Evolutionary conservation across 2,329 filamentous ascomycete genomes (phyloP).

Genomic region (Hypoxylon sp.): DNA sequence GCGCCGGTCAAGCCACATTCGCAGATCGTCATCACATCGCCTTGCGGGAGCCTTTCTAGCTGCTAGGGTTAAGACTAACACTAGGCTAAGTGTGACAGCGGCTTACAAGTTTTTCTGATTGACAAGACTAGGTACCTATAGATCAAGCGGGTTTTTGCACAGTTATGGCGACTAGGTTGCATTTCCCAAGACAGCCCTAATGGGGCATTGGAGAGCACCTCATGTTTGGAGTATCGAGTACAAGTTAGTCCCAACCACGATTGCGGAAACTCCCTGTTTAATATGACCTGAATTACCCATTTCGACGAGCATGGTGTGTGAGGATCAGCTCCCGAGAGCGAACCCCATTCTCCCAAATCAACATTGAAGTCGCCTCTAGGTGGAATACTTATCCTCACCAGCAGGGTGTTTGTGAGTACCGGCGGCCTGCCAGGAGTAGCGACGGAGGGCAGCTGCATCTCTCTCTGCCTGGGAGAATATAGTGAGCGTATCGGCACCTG

Average conservation of each 20-base stretch:
- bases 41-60: conserved; percentile 30
- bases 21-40: conserved; percentile 41
- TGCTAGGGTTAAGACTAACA: conserved; percentile 28
- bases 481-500: conserved; percentile 28
- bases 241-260: background rate
- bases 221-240: background rate
- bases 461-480: conserved; percentile 28
- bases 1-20: conserved; percentile 40
- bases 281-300: background rate
- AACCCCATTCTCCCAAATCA: background rate
- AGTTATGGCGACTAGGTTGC: conserved; percentile 2
- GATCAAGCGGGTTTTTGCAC: conserved; percentile 13
- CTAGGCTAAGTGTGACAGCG: conserved; percentile 28
- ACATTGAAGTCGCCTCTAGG: conserved; percentile 11
- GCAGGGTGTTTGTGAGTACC: conserved; percentile 27
- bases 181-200: background rate
- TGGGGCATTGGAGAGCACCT: background rate
- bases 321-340: conserved; percentile 4
- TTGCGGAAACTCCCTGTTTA: background rate
- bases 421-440: conserved; percentile 34
- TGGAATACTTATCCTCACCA: conserved; percentile 18
- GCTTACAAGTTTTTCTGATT: conserved; percentile 12
- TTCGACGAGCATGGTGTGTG: background rate
- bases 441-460: conserved; percentile 27
- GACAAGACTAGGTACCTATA: background rate